Conservation (phyloP, 2,329 filamentous ascomycete species). For the Daldinia sp. region DNA sequence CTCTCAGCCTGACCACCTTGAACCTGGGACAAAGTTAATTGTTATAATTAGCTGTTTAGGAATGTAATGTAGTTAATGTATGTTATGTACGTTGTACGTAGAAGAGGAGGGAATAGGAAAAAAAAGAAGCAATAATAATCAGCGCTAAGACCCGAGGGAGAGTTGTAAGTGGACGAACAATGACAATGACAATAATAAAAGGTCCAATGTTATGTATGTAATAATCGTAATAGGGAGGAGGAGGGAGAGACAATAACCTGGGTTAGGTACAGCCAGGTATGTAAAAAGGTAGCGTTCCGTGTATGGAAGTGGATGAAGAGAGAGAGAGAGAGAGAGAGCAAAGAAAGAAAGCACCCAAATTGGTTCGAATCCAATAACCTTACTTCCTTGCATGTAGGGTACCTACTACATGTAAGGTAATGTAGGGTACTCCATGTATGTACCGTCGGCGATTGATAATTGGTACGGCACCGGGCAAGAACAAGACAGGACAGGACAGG, state of each 20-base stretch:
- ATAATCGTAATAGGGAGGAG: constrained; percentile 6
- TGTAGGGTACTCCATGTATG: neutral
- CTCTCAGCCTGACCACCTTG: constrained; percentile 22
- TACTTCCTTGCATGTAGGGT: constrained; percentile 8
- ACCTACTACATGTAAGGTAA: neutral
- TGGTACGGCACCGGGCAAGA: constrained; percentile 4
- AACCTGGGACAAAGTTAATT: constrained; percentile 6
- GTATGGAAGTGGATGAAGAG: neutral
- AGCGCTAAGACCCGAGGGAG: neutral
- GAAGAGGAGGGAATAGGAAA: neutral
- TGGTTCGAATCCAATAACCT: constrained; percentile 7
- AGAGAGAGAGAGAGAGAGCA: neutral
- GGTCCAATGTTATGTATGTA: neutral
- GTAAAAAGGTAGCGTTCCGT: neutral
- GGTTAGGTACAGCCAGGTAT: neutral
- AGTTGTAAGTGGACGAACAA: neutral
- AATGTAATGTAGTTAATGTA: neutral
- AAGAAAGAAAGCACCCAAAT: constrained; percentile 11
- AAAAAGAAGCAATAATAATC: constrained; percentile 9
- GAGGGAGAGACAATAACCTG: neutral
- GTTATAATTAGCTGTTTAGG: constrained; percentile 9
- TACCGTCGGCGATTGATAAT: constrained; percentile 6
- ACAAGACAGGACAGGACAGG: neutral
- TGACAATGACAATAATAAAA: constrained; percentile 5
- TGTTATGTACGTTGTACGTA: constrained; percentile 2